Evolutionary conservation across 2,329 filamentous ascomycete species (phyloP), one percentile per base, ranked within the genome.

Genomic region (Microcyclosporella mali): DNA sequence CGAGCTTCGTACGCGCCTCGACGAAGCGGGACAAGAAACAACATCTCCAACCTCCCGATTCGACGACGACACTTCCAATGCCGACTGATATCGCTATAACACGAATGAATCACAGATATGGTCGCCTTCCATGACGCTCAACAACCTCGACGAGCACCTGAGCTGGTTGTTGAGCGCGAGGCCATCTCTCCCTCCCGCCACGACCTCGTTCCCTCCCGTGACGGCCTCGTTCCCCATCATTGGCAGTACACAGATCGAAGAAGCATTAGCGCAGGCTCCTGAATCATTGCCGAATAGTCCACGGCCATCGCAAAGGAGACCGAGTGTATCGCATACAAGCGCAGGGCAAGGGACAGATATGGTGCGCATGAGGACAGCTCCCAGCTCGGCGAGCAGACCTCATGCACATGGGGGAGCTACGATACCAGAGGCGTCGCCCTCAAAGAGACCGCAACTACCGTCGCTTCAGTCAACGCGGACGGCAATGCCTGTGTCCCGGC

Each of bases 111-210:
- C 11, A 30, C 45, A 46, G 48, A 40, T 27, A 61, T 61, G 55
- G 34, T 50, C 34, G 53, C 48, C 48, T 31, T 53, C 45, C 45
- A 73, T 73, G 70, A 71, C 70, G 64, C 57, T 58, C 53, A 65
- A 74, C 58, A 74, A 74, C 51, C 59, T 74, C 48, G 60, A 56
- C 46, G 64, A 66, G 56, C 70, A 74, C 52, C 60, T 74, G 48
- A 61, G 62, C 48, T 74, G 71, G 71, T 62, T 74, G 58, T 56
- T 71, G 43, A 57, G 56, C 49, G 61, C 62, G 47, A 71, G 68
- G 56, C 68, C 70, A 32, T 69, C 68, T 50, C 47, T 72, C 36
- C 69, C 70, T 17, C 45, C 56, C 27, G 30, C 34, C 2, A 46
- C 42, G 27, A 47, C 39, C 19, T 41, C 43, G 12, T 45, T 55